Evolutionary conservation across 139 green algal species (phyloP).

Genomic region (Micromonas commoda): DNA sequence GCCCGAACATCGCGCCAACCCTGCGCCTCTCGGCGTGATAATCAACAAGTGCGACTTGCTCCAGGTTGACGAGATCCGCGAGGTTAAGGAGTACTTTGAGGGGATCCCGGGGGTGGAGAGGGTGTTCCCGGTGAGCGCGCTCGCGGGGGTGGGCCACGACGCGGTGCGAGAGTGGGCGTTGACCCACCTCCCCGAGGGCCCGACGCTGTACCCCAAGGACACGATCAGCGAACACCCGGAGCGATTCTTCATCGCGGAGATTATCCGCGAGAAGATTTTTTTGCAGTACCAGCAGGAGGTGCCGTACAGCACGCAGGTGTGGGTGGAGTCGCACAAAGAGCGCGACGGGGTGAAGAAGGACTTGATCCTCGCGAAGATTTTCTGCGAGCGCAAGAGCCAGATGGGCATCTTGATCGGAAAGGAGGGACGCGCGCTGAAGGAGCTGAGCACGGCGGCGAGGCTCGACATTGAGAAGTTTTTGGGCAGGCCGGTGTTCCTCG

Average conservation of each 20-base stretch:
- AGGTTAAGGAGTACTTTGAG: conserved; percentile 21
- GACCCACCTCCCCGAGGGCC: conserved; percentile 57
- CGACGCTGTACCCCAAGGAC: conserved; percentile 47
- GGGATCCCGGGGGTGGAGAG: conserved; percentile 22
- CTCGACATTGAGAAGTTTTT: conserved; percentile 77
- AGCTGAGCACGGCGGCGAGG: conserved; percentile 54
- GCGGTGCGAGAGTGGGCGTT: conserved; percentile 63
- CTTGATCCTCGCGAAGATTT: conserved; percentile 45
- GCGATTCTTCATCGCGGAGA: conserved; percentile 94
- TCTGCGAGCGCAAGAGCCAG: conserved; percentile 60
- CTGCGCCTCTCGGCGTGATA: not conserved
- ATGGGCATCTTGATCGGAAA: conserved; percentile 76
- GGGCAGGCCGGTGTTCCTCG: conserved; percentile 61
- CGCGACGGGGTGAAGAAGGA: conserved; percentile 59
- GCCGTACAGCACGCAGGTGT: conserved; percentile 52
- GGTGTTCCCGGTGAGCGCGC: conserved; percentile 46
- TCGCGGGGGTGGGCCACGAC: conserved; percentile 37
- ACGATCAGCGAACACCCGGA: conserved; percentile 76
- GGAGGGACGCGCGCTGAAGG: conserved; percentile 42
- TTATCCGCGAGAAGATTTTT: conserved; percentile 94
- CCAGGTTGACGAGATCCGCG: not conserved
- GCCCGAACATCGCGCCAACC: not conserved
- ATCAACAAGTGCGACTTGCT: conserved; percentile 23
- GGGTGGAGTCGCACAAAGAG: conserved; percentile 71
- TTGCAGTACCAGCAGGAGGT: conserved; percentile 85